A percentile compares a stretch with the other conserved stretches of the same genome.
These are phyloP conservation scores for Dichotomocladium elegans DNA, from an alignment of 371 early-diverging fungal species.

Conservation along the genomic window DNA sequence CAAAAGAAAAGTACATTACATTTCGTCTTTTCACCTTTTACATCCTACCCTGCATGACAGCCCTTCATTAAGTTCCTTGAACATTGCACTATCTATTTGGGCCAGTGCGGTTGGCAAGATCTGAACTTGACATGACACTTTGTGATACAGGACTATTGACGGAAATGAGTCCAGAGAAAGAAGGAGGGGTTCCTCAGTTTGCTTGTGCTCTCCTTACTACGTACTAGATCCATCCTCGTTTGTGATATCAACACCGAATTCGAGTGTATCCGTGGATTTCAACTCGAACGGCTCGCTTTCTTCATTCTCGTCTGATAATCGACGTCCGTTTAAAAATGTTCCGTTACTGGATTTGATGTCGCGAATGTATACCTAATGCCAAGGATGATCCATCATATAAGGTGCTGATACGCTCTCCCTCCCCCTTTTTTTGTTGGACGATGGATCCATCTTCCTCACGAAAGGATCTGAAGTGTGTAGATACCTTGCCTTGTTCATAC, in stretches of 20 bases:
- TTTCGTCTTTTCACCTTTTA: too few species aligned
- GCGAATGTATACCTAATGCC: conserved; percentile 70
- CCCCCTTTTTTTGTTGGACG: neutral
- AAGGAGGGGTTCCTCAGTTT: too few species aligned
- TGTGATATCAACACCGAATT: conserved; percentile 86
- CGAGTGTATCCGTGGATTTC: conserved; percentile 63
- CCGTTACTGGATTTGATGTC: conserved; percentile 86
- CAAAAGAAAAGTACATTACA: too few species aligned
- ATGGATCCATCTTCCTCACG: too few species aligned
- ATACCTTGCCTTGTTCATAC: conserved; percentile 66
- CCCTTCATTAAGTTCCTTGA: conserved; percentile 21
- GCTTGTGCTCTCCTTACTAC: too few species aligned
- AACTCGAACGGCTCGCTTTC: conserved; percentile 64
- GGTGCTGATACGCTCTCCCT: neutral
- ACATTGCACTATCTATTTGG: conserved; percentile 29
- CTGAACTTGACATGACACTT: conserved; percentile 61
- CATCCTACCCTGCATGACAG: too few species aligned
- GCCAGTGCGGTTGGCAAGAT: conserved; percentile 33
- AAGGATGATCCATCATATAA: neutral
- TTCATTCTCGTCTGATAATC: conserved; percentile 69
- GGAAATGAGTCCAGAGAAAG: too few species aligned
- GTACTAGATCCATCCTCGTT: conserved; percentile 55
- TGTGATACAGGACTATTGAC: conserved; percentile 66
- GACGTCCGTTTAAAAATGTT: conserved; percentile 78
- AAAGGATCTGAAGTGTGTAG: too few species aligned